phyloP scores from a whole-genome alignment of 2,329 filamentous ascomycete genomes.

The Pseudopyricularia javanii region DNA sequence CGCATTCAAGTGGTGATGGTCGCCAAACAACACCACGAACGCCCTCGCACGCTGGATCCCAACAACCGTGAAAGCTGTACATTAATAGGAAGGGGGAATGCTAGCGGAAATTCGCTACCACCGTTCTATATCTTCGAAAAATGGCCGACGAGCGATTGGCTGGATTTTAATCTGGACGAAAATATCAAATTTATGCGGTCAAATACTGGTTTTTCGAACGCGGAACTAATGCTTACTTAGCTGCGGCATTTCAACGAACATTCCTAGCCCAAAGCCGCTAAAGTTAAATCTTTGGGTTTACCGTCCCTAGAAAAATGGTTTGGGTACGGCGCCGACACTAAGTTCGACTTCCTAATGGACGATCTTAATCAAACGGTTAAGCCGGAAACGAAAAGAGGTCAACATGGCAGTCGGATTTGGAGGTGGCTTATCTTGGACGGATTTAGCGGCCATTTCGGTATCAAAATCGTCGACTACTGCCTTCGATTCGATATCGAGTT shows the following conservation, averaged over 20 bases:
- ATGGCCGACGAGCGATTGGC: background rate
- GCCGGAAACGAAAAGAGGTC: background rate
- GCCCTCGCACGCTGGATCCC: too few species aligned
- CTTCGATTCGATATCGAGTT: background rate
- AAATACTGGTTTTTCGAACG: background rate
- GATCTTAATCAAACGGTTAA: too few species aligned
- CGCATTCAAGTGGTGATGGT: too few species aligned
- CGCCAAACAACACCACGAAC: too few species aligned
- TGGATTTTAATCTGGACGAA: background rate
- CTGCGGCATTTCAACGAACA: background rate
- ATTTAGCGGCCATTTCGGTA: background rate
- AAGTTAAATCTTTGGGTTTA: background rate
- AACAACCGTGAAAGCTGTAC: too few species aligned
- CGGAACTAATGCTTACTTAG: background rate
- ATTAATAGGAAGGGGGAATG: too few species aligned
- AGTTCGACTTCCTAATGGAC: background rate
- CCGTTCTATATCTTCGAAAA: background rate
- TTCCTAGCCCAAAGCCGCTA: background rate
- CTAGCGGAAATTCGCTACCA: too few species aligned
- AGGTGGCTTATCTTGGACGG: background rate
- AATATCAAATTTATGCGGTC: background rate
- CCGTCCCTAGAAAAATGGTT: background rate
- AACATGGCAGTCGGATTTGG: background rate
- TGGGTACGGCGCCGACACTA: background rate
- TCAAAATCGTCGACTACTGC: background rate